These are phyloP conservation scores for Solanum neorickii DNA, from an alignment of 257 asterid species.

Conservation along the genomic window DNA sequence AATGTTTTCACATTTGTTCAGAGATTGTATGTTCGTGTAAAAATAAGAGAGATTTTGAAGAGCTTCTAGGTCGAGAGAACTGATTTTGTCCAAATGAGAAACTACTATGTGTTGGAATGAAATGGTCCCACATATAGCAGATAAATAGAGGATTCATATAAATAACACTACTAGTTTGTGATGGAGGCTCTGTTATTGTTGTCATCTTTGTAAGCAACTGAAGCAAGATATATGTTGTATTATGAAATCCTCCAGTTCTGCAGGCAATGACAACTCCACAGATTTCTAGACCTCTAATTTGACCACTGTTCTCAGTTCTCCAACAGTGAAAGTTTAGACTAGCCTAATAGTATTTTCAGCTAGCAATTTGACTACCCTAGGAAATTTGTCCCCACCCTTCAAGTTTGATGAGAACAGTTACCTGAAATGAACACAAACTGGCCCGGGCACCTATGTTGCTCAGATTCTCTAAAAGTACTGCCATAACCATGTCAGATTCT, in stretches of 20 bases:
- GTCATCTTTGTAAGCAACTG: not conserved
- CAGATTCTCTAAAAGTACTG: not conserved
- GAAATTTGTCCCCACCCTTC: not conserved
- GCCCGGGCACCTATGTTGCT: not conserved
- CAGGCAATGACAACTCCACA: not conserved
- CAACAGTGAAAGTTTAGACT: not conserved
- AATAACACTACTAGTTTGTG: not conserved
- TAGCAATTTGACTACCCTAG: not conserved
- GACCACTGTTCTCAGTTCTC: not conserved
- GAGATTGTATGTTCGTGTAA: not conserved
- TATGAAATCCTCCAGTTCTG: not conserved
- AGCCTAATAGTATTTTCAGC: not conserved
- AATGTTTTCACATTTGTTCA: not conserved
- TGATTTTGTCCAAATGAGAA: not conserved
- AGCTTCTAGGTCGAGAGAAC: not conserved
- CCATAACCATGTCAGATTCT: not conserved
- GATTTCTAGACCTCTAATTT: not conserved
- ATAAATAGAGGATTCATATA: not conserved
- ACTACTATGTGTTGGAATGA: not conserved
- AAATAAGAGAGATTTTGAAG: not conserved
- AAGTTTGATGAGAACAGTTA: not conserved
- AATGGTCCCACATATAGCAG: not conserved
- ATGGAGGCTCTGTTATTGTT: not conserved
- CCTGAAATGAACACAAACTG: not conserved
- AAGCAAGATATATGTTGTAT: not conserved